phyloP scores from a whole-genome alignment of 139 green algal genomes.

The Spirogloea muscicola region DNA sequence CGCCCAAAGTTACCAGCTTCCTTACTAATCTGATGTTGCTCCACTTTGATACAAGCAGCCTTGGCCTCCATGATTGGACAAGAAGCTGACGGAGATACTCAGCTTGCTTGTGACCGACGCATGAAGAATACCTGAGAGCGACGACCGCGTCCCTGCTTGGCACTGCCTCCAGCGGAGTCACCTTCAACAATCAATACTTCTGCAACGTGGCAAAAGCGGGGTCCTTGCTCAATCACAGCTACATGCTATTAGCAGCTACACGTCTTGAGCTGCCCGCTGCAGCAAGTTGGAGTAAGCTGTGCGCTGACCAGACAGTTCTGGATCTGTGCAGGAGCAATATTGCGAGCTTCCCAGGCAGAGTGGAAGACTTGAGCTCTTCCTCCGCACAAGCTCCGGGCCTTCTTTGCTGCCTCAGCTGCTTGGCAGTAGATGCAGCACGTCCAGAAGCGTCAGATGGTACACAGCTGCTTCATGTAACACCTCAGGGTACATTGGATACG shows the following conservation, averaged over 20 bases:
- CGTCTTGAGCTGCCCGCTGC: background rate
- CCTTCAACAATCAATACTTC: slow-evolving; percentile 99
- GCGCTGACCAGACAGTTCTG: background rate
- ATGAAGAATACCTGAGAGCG: slow-evolving; percentile 71
- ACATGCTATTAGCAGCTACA: no score
- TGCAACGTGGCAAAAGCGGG: no score
- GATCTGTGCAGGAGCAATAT: slow-evolving; percentile 75
- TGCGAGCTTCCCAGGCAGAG: slow-evolving; percentile 92
- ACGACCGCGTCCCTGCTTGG: slow-evolving; percentile 90
- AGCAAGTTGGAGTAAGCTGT: background rate
- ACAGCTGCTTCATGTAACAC: no score
- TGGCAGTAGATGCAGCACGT: slow-evolving; percentile 6
- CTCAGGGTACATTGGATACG: background rate
- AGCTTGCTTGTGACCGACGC: no score
- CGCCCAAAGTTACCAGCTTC: no score
- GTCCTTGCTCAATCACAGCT: no score
- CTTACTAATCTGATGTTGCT: no score
- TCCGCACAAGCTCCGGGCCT: slow-evolving; percentile 89
- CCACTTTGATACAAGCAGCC: no score
- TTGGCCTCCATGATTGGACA: no score
- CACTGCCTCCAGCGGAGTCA: slow-evolving; percentile 85
- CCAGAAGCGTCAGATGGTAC: background rate
- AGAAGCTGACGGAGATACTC: no score
- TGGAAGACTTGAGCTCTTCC: slow-evolving; percentile 84
- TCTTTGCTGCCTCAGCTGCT: slow-evolving; percentile 88